Evolutionary conservation across 2,329 filamentous ascomycete genomes (phyloP), one percentile per base, ranked within the genome.

Genomic region (Dryadomyces quercus-mongolicae): DNA sequence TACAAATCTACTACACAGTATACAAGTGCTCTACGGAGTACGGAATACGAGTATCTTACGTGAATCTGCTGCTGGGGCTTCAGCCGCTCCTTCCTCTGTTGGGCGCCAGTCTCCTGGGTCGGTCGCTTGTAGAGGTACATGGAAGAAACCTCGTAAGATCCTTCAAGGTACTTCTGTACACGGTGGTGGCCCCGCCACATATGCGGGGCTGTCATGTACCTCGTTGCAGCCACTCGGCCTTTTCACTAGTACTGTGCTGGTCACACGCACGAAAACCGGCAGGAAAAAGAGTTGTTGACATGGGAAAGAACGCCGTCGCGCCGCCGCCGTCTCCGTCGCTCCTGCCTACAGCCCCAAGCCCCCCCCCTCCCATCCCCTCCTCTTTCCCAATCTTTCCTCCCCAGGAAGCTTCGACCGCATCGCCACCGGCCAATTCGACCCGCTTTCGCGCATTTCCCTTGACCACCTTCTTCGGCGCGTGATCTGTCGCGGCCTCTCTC

Each of bases 371-470:
- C 50, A 10, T 13, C 47, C 22, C 47, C 31, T 34, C 18, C 36
- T 20, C 18, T 20, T 31, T 31, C 25, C 25, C 25, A 31, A 31
- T 31, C 25, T 31, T 31, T 31, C 16, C 12, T 10, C 34, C 49
- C 8, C 20, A 8, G 22, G 49, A 46, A 55, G 50, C 50, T 53
- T 52, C 43, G 43, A 55, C 48, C 50, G 43, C 53, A 51, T 51
- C 50, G 40, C 36, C 45, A 38, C 46, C 18, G 52, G 31, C 45
- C 18, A 22, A 45, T 47, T n/a, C 44, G 58, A 57, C 58, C 58
- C 58, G 58, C 58, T 60, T 57, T 60, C 55, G 54, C 55, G 55
- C 58, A 54, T 57, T 56, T 48, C 42, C 40, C 22, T 42, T 34
- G 31, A n/a, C 43, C 22, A 34, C 42, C 25, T 36, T 43, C 22